Evolutionary conservation across 305 asterid genomes (phyloP), one percentile per base, ranked within the genome.

Genomic region (Fraxinus baroniana): DNA sequence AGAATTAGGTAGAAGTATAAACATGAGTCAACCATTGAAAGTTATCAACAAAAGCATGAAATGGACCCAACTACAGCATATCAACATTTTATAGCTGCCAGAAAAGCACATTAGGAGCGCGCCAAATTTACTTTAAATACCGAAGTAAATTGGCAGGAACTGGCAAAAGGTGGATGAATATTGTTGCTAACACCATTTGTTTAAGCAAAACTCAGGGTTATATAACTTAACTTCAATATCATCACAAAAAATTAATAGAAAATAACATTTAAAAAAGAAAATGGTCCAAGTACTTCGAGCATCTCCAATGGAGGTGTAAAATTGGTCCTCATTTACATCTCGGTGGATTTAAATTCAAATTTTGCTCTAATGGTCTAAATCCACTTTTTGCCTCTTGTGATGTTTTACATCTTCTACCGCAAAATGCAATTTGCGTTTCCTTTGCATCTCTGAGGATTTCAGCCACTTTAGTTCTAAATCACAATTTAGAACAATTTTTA

Each of bases 1-100:
- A 86, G 74, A 75, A 24, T 35, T 79, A 81, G 30, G 89, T 60
- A 13, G 74, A 83, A 77, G 83, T 30, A 77, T 79, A 76, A 81
- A 78, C 70, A 81, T n/a, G 76, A 30, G 64, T 18, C 39, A 55
- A 68, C 49, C 46, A 32, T 37, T 37, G 30, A 4, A 55, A 79
- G 75, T 75, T 55, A 74, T 41, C 82, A 64, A 55, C 77, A 83
- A 72, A 7, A 46, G 41, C 74, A 66, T 13, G 37, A 26, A 12
- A 66, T 26, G 74, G 37, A 66, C 36, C 74, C 36, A 26, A 28
- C 7, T 26, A 26, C 35, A 26, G 74, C 74, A 66, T 28, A 66
- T 66, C 35, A 66, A 66, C 32, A 28, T 26, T 28, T 66, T 66
- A 66, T 26, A 26, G 37, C 74, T 66, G 18, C 26, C 36, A 8